Percentiles rank a stretch among this genome's conserved stretches.
Conservation (phyloP, 441 rosid species). For the Syzygium syzygioides region DNA sequence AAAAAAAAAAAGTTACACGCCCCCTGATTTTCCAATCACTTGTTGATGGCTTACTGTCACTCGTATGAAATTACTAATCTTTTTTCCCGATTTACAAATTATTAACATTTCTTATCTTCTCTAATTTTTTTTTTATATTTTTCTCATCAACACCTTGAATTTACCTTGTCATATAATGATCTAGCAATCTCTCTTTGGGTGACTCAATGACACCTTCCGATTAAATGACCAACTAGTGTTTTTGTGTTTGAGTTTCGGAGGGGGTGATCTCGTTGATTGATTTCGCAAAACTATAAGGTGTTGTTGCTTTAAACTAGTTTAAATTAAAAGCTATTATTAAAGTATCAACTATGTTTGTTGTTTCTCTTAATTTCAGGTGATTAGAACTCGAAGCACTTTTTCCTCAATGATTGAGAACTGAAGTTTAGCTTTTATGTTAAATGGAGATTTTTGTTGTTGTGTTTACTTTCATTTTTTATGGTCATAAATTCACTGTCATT, state of each 20-base stretch:
- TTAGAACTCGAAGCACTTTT: too few relatives aligned
- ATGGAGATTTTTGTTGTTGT: background rate
- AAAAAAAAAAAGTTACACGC: too few relatives aligned
- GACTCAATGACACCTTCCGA: background rate
- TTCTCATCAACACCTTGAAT: background rate
- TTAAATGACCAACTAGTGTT: background rate
- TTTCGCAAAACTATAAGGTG: background rate
- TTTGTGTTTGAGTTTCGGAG: background rate
- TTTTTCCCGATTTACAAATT: background rate
- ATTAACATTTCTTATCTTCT: background rate
- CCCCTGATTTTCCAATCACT: background rate
- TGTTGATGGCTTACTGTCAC: background rate
- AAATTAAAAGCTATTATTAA: background rate
- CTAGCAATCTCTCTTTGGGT: background rate
- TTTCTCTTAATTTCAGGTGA: background rate
- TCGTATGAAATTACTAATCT: background rate
- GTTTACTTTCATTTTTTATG: too few relatives aligned
- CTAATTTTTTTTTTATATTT: too few relatives aligned
- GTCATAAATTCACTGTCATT: too few relatives aligned
- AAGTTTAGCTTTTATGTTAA: background rate
- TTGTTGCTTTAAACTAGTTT: background rate
- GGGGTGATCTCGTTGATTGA: background rate
- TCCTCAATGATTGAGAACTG: background rate
- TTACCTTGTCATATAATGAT: background rate
- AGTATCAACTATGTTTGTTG: background rate